Evolutionary conservation across 164 flowering plant genomes (phyloP).

Genomic region (Dillenia turbinata): DNA sequence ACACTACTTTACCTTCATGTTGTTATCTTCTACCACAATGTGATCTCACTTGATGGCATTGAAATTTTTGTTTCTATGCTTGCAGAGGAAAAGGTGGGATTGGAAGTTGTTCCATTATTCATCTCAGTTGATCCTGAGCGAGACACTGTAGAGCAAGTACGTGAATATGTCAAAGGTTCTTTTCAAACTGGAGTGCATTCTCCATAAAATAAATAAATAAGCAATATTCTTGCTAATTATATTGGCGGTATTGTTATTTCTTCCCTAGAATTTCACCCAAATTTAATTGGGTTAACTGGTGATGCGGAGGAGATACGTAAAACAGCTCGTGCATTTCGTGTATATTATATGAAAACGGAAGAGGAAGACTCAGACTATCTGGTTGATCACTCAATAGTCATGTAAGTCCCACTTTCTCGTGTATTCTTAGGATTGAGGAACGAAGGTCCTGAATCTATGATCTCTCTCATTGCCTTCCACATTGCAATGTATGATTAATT

Average conservation of each 20-base stretch:
- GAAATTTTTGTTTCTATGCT: neutral
- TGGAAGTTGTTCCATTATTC: conserved; percentile 80
- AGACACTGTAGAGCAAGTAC: conserved; percentile 92
- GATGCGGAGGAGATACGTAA: conserved; percentile 52
- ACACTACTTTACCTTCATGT: neutral
- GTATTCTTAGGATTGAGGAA: neutral
- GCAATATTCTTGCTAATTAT: neutral
- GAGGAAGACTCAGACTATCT: conserved; percentile 93
- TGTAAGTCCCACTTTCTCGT: conserved; percentile 40
- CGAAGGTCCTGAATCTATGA: too few relatives aligned
- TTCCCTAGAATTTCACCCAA: conserved; percentile 82
- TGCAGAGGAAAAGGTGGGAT: conserved; percentile 62
- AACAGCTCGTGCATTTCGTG: conserved; percentile 90
- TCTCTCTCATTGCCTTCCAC: too few relatives aligned
- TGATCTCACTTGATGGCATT: too few relatives aligned
- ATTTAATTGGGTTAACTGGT: conserved; percentile 86
- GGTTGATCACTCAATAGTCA: conserved; percentile 94
- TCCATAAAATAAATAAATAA: neutral
- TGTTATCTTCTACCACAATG: neutral
- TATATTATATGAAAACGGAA: conserved; percentile 92
- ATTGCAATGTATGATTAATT: too few relatives aligned
- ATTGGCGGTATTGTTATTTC: conserved; percentile 3
- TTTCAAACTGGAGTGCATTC: neutral
- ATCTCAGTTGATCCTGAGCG: conserved; percentile 98
- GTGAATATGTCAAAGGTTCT: conserved; percentile 84